phyloP scores from a whole-genome alignment of 768 basidiomycete genomes.

The Trametopsis cervina region DNA sequence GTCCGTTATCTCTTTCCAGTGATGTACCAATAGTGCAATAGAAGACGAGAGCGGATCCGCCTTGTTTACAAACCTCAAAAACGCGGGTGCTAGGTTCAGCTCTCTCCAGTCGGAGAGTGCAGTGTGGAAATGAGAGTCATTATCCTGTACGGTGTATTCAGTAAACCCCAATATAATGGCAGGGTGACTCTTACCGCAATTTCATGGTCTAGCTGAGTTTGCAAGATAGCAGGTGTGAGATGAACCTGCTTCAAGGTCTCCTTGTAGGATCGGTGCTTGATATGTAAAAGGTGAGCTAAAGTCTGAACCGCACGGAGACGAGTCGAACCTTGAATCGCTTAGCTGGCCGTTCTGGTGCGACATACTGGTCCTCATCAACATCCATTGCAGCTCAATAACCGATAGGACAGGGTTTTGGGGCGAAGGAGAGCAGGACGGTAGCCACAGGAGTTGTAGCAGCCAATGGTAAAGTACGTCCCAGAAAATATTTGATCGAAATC shows the following conservation, averaged over 20 bases:
- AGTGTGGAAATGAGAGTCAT: conserved; percentile 72
- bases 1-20: conserved; percentile 63
- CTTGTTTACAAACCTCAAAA: conserved; percentile 60
- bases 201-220: conserved; percentile 47
- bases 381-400: background rate
- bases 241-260: conserved; percentile 64
- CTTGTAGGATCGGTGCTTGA: conserved; percentile 69
- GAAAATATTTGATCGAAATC: too few species aligned
- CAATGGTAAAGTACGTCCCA: too few species aligned
- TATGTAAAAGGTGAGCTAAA: background rate
- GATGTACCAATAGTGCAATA: conserved; percentile 75
- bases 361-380: background rate
- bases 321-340: conserved; percentile 23
- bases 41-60: conserved; percentile 59
- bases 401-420: background rate
- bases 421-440: background rate
- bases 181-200: conserved; percentile 47
- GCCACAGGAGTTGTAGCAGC: background rate
- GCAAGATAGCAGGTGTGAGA: conserved; percentile 55
- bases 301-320: too few species aligned
- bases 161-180: background rate
- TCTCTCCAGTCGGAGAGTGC: conserved; percentile 72
- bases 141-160: too few species aligned
- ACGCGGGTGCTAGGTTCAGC: conserved; percentile 71
- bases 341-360: conserved; percentile 6